Percentiles rank a stretch among this genome's conserved stretches.
Conservation (phyloP, 352 stramenopile species). For the Phytopythium cucurbitacearum region DNA sequence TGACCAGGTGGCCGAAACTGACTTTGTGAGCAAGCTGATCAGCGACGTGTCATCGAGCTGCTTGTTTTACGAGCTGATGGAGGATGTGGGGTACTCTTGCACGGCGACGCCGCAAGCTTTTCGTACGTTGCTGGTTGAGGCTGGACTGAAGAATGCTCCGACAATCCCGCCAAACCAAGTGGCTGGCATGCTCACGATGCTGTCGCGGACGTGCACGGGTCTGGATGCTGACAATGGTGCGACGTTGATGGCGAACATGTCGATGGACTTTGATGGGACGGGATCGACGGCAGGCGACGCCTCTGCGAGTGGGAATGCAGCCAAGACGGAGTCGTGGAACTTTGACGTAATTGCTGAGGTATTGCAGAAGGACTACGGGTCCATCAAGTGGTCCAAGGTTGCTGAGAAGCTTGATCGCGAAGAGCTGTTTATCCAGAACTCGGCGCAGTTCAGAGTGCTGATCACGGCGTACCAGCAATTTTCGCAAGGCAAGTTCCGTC, state of each 20-base stretch:
- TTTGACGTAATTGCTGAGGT: constrained; percentile 85
- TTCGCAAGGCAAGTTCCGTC: constrained; percentile 77
- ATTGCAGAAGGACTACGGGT: constrained; percentile 77
- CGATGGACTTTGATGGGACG: constrained; percentile 64
- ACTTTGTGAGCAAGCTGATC: constrained; percentile 73
- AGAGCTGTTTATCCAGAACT: constrained; percentile 63
- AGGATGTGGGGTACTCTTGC: constrained; percentile 86
- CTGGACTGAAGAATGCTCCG: constrained; percentile 68
- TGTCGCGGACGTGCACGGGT: constrained; percentile 74
- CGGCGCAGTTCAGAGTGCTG: constrained; percentile 60
- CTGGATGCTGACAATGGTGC: constrained; percentile 63
- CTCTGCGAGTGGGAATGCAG: constrained; percentile 10
- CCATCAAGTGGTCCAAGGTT: constrained; percentile 86
- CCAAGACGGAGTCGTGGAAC: constrained; percentile 53
- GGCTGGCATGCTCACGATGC: constrained; percentile 86
- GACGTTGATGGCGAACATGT: constrained; percentile 78
- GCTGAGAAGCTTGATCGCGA: constrained; percentile 80
- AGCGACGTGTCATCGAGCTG: constrained; percentile 73
- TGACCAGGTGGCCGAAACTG: constrained; percentile 44
- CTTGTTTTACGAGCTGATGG: constrained; percentile 89
- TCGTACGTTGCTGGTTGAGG: constrained; percentile 78
- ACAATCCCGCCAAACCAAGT: constrained; percentile 85
- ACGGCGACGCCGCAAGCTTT: constrained; percentile 78
- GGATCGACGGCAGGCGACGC: constrained; percentile 20
- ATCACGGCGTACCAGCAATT: constrained; percentile 78